Evolutionary conservation across 2,329 filamentous ascomycete genomes (phyloP).

Genomic region (Diaporthe citriasiana): DNA sequence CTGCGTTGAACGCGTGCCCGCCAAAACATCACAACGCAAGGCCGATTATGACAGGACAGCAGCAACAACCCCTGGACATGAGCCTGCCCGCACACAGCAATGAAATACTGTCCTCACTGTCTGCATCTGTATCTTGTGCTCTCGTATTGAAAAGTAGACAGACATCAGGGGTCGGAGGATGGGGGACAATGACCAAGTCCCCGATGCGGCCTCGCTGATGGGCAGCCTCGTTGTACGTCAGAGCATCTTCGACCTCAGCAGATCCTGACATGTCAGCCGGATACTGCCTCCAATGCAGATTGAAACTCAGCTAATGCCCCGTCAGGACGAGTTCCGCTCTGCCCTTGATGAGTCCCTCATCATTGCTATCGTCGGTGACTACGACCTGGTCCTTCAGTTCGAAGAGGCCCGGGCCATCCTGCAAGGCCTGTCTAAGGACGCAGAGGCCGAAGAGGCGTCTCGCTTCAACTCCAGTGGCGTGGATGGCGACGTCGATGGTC

Average conservation of each 20-base stretch:
- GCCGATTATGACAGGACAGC: conserved; percentile 6
- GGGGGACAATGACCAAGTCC: conserved; percentile 13
- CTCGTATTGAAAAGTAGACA: background rate
- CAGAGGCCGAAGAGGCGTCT: conserved; percentile 76
- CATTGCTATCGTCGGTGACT: conserved; percentile 81
- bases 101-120: background rate
- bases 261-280: background rate
- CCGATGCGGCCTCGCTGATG: conserved; percentile 36
- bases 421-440: conserved; percentile 74
- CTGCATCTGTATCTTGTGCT: conserved; percentile 2
- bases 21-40: background rate
- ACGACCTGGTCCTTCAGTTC: conserved; percentile 71
- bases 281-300: background rate
- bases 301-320: background rate
- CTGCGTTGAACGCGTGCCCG: background rate
- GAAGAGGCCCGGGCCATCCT: conserved; percentile 71
- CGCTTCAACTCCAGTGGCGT: conserved; percentile 85
- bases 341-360: conserved; percentile 84
- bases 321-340: conserved; percentile 78
- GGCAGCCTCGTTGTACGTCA: conserved; percentile 35
- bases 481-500: conserved; percentile 53
- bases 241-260: background rate
- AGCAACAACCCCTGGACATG: conserved; percentile 7
- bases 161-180: conserved; percentile 19
- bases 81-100: background rate